Conservation (phyloP, 2,329 filamentous ascomycete genomes). For the Beauveria medogensis region DNA sequence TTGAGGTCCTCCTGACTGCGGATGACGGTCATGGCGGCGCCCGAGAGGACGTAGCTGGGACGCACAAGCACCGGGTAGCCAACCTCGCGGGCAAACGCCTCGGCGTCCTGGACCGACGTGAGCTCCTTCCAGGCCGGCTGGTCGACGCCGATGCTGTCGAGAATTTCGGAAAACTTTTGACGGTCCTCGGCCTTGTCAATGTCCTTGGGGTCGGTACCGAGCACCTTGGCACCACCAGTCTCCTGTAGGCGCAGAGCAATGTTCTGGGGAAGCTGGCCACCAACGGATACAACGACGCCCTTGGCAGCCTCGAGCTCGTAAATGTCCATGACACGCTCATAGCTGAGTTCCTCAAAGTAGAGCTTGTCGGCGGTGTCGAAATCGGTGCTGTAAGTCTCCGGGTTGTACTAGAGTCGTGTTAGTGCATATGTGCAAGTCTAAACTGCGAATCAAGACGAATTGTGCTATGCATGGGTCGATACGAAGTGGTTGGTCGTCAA, state of each 20-base stretch:
- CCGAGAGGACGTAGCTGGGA: slow-evolving; percentile 90
- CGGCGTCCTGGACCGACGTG: slow-evolving; percentile 80
- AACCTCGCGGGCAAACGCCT: slow-evolving; percentile 75
- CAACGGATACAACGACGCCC: slow-evolving; percentile 90
- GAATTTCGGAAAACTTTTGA: slow-evolving; percentile 95
- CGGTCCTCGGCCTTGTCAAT: slow-evolving; percentile 98
- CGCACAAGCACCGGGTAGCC: slow-evolving; percentile 93
- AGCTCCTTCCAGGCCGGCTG: slow-evolving; percentile 98
- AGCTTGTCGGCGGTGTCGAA: slow-evolving; percentile 84
- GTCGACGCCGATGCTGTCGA: slow-evolving; percentile 93
- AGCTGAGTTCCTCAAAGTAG: slow-evolving; percentile 95
- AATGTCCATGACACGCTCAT: slow-evolving; percentile 98
- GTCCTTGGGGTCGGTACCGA: slow-evolving; percentile 86
- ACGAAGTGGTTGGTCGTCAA: background rate
- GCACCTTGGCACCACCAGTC: slow-evolving; percentile 77
- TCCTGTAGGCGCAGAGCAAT: slow-evolving; percentile 93
- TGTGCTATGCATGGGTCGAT: background rate
- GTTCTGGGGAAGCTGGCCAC: slow-evolving; percentile 94
- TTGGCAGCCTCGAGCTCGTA: slow-evolving; percentile 82
- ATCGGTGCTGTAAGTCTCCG: slow-evolving; percentile 76
- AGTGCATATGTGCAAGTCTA: background rate
- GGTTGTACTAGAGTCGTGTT: slow-evolving; percentile 48
- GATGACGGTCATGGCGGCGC: slow-evolving; percentile 98
- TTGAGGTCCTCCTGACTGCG: slow-evolving; percentile 80
- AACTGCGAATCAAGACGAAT: background rate